Evolutionary conservation across 805 yeast species (phyloP).

Genomic region (Kodamaea kaohsiungensis): DNA sequence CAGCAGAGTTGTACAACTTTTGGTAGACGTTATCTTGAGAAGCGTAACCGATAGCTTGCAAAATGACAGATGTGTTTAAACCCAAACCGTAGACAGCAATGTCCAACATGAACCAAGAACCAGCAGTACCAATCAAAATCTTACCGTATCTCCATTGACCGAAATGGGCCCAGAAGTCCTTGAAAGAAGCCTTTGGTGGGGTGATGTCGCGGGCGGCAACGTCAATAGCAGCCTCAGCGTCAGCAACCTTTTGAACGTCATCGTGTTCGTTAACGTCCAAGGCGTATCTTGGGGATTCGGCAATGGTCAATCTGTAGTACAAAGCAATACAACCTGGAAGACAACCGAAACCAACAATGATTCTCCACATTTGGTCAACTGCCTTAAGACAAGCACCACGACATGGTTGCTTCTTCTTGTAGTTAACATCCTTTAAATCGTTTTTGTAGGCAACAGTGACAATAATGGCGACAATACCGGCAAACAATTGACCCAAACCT

Average conservation of each 20-base stretch:
- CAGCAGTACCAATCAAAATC: slow-evolving; percentile 84
- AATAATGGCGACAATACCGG: slow-evolving; percentile 80
- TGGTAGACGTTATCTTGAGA: slow-evolving; percentile 67
- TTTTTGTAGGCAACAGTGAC: slow-evolving; percentile 76
- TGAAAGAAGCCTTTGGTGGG: slow-evolving; percentile 81
- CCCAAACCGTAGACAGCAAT: slow-evolving; percentile 89
- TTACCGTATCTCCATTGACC: slow-evolving; percentile 85
- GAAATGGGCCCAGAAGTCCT: slow-evolving; percentile 73
- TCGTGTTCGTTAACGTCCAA: slow-evolving; percentile 69
- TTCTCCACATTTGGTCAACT: slow-evolving; percentile 94
- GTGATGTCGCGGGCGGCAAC: slow-evolving; percentile 37
- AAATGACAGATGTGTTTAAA: slow-evolving; percentile 76
- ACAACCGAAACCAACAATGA: slow-evolving; percentile 84
- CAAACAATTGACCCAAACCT: slow-evolving; percentile 92
- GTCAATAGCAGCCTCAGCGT: slow-evolving; percentile 46
- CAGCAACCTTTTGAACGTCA: slow-evolving; percentile 55
- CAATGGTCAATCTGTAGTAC: slow-evolving; percentile 90
- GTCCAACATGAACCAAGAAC: slow-evolving; percentile 88
- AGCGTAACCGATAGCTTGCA: slow-evolving; percentile 84
- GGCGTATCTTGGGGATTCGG: slow-evolving; percentile 91
- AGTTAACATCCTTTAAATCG: slow-evolving; percentile 50
- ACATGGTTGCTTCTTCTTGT: slow-evolving; percentile 54
- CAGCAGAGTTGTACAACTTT: slow-evolving; percentile 73
- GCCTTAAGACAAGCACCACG: slow-evolving; percentile 68
- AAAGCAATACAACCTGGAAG: slow-evolving; percentile 84